These are phyloP conservation scores for Trypanosoma vivax DNA, from an alignment of 208 protist species.

Conservation along the genomic window DNA sequence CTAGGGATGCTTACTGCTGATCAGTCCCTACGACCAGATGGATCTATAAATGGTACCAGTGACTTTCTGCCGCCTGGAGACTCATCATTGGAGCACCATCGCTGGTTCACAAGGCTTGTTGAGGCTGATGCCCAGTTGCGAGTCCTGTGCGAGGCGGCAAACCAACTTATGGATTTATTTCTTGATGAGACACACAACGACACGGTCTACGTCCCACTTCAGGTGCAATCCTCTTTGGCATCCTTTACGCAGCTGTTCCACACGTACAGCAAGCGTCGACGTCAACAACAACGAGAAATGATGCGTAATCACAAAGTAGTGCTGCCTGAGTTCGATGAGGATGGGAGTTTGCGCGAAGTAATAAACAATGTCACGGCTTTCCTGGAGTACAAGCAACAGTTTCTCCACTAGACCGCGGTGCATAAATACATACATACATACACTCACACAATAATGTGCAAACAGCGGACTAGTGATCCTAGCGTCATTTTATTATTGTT, in stretches of 20 bases:
- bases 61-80: slow-evolving; percentile 12
- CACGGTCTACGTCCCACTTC: slow-evolving; percentile 54
- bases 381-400: slow-evolving; percentile 51
- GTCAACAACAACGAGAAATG: slow-evolving; percentile 33
- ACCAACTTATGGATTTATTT: slow-evolving; percentile 74
- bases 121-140: slow-evolving; percentile 35
- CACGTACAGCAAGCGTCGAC: slow-evolving; percentile 41
- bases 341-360: slow-evolving; percentile 56
- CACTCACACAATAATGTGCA: too few species aligned
- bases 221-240: slow-evolving; percentile 32
- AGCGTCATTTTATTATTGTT: slow-evolving; percentile 13
- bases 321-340: slow-evolving; percentile 28
- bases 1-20: slow-evolving; percentile 26
- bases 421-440: too few species aligned
- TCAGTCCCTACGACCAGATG: slow-evolving; percentile 3
- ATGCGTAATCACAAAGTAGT: slow-evolving; percentile 30
- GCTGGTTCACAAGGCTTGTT: slow-evolving; percentile 38
- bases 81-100: slow-evolving; percentile 12
- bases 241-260: slow-evolving; percentile 33
- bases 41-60: neutral
- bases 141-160: slow-evolving; percentile 68
- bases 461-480: too few species aligned
- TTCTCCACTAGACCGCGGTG: too few species aligned
- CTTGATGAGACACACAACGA: slow-evolving; percentile 59
- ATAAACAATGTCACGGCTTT: slow-evolving; percentile 65